These are phyloP conservation scores for Cordyceps fumosorosea DNA, from an alignment of 2,329 filamentous ascomycete genomes.

Conservation along the genomic window DNA sequence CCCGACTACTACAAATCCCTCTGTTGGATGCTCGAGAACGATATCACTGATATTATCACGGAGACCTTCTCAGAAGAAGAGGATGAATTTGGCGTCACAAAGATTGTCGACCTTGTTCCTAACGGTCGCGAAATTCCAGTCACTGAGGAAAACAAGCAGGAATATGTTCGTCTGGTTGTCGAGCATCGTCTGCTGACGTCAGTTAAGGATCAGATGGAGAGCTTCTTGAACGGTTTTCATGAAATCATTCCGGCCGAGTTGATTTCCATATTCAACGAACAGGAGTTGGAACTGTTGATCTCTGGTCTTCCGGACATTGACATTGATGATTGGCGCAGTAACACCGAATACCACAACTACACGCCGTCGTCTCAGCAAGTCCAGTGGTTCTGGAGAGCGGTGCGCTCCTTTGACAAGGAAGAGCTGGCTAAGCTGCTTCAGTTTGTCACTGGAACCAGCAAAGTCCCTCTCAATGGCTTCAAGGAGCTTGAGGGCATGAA, in stretches of 20 bases:
- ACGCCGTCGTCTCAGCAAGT: constrained; percentile 90
- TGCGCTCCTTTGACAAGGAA: constrained; percentile 97
- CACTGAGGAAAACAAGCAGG: constrained; percentile 97
- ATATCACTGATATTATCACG: constrained; percentile 95
- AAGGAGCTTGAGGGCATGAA: constrained; percentile 99
- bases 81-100: constrained; percentile 86
- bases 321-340: constrained; percentile 97
- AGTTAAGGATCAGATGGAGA: constrained; percentile 87
- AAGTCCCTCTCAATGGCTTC: constrained; percentile 97
- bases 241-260: constrained; percentile 94
- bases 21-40: constrained; percentile 96
- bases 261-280: constrained; percentile 96
- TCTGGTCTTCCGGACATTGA: constrained; percentile 96
- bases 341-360: constrained; percentile 98
- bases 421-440: constrained; percentile 95
- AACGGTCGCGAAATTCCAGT: constrained; percentile 89
- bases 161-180: constrained; percentile 90
- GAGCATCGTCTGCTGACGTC: constrained; percentile 90
- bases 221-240: constrained; percentile 93
- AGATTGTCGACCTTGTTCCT: constrained; percentile 77
- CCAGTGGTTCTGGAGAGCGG: constrained; percentile 98
- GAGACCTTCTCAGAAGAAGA: constrained; percentile 94
- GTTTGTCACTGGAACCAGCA: constrained; percentile 96
- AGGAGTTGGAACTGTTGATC: constrained; percentile 92
- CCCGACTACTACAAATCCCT: constrained; percentile 98